Percentiles rank a stretch among this genome's conserved stretches.
phyloP scores from a whole-genome alignment of 225 moss, liverwort and hornwort species.

The Marchantia polymorpha region DNA sequence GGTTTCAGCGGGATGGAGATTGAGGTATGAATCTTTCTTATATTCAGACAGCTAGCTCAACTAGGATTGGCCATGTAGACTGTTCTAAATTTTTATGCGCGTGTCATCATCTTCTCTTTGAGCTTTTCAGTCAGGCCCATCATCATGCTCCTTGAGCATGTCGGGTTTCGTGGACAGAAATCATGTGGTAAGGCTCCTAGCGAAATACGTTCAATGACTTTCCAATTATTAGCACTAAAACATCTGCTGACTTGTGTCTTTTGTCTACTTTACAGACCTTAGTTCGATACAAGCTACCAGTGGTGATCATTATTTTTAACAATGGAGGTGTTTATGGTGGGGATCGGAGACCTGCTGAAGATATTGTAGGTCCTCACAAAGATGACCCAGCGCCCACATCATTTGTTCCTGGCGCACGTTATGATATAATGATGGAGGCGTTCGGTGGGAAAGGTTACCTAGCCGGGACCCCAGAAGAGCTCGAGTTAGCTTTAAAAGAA shows the following conservation, averaged over 20 bases:
- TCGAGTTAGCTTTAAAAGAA: conserved; percentile 59
- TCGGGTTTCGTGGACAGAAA: too few relatives aligned
- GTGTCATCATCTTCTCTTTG: neutral
- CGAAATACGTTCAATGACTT: too few relatives aligned
- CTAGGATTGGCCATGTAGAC: neutral
- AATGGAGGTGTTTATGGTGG: conserved; percentile 98
- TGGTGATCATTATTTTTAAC: conserved; percentile 93
- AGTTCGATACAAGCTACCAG: conserved; percentile 86
- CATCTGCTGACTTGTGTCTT: neutral
- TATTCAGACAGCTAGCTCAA: neutral
- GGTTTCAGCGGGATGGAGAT: conserved; percentile 98
- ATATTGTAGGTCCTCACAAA: conserved; percentile 68
- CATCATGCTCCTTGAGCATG: too few relatives aligned
- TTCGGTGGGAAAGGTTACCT: conserved; percentile 94
- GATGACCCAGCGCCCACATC: conserved; percentile 94
- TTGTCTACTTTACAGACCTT: conserved; percentile 56
- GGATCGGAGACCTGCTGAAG: conserved; percentile 79
- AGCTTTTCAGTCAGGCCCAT: neutral
- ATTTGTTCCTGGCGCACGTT: conserved; percentile 95
- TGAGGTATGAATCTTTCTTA: conserved; percentile 50
- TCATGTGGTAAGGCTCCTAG: too few relatives aligned
- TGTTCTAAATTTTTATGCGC: neutral
- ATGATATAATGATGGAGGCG: conserved; percentile 90
- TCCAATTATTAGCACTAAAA: neutral
- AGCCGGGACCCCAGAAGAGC: conserved; percentile 78